Evolutionary conservation across 176 grass and related monocot species (phyloP), one percentile per base, ranked within the genome.

Genomic region (Musa schizocarpa): DNA sequence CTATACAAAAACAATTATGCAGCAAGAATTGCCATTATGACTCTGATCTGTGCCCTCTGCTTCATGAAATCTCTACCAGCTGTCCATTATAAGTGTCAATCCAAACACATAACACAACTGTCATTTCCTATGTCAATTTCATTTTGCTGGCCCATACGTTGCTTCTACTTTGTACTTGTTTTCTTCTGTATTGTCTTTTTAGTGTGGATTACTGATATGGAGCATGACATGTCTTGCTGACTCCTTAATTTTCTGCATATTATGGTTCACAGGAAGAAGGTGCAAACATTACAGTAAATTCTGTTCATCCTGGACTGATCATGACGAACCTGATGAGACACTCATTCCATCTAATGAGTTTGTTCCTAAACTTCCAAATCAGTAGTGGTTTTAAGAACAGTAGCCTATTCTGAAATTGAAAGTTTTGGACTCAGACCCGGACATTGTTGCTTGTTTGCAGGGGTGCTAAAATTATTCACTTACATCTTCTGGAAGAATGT

Each of bases 311-410:
- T 54, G 94, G 94, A 83, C 62, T 97, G 75, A 97, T 97, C 79
- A 88, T 90, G 94, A 97, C 94, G 20, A 90, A 93, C 86, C 83
- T 97, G 82, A 87, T 88, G 88, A 90, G 90, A 79, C 94, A 97
- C 73, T 93, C 94, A 43, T 83, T 82, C 63, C 50, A 81, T 83
- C 74, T 91, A 50, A 89, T 97, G 86, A 88, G 94, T 97, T 88
- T 78, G 90, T 16, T 8, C 80, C 68, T 25, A 26, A 43, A 23
- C 21, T 72, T 66, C 9, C 53, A 52, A 56, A 68, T 20, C 79
- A 43, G 34, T 43, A 43, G 12, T 12, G 11, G 14, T n/a, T 13
- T 8, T 52, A 57, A 66, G 8, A 63, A n/a, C 48, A 70, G 14
- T 73, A 55, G 5, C 48, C 53, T 74, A 57, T 13, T 66, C 9